phyloP scores from a whole-genome alignment of 2,329 filamentous ascomycete genomes.

The Colletotrichum destructivum region DNA sequence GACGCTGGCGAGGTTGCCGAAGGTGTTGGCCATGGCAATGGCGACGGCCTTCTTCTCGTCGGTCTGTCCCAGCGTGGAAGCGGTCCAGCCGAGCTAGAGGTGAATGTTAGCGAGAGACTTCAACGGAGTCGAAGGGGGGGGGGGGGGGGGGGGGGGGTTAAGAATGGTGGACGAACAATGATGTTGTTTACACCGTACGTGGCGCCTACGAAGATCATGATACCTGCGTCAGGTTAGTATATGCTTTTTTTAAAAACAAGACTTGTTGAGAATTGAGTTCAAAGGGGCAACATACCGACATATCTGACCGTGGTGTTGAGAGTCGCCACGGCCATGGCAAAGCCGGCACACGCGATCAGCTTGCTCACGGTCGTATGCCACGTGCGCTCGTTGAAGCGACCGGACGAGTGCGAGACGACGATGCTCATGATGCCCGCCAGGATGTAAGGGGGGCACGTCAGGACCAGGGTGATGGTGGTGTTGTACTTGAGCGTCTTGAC shows the following conservation, averaged over 20 bases:
- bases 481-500: slow-evolving; percentile 60
- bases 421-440: slow-evolving; percentile 58
- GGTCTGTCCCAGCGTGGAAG: slow-evolving; percentile 58
- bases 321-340: slow-evolving; percentile 46
- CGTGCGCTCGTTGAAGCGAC: slow-evolving; percentile 62
- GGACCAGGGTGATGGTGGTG: slow-evolving; percentile 60
- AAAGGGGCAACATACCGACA: slow-evolving; percentile 20
- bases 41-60: slow-evolving; percentile 63
- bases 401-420: slow-evolving; percentile 57
- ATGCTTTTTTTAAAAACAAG: background rate
- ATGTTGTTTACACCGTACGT: slow-evolving; percentile 59
- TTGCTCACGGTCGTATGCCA: slow-evolving; percentile 63
- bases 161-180: slow-evolving; percentile 44
- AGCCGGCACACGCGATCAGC: slow-evolving; percentile 53
- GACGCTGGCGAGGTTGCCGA: slow-evolving; percentile 36
- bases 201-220: slow-evolving; percentile 56
- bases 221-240: slow-evolving; percentile 27
- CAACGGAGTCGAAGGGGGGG: slow-evolving; percentile 42
- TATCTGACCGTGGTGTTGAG: slow-evolving; percentile 34
- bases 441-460: slow-evolving; percentile 63
- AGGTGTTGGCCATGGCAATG: slow-evolving; percentile 49
- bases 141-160: too few species aligned
- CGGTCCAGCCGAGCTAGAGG: slow-evolving; percentile 60
- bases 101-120: slow-evolving; percentile 50
- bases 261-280: rapidly evolving